A percentile compares a stretch with the other conserved stretches of the same genome.
Evolutionary conservation across 371 early-diverging fungal genomes (phyloP).

Genomic region (Smittium mucronatum): DNA sequence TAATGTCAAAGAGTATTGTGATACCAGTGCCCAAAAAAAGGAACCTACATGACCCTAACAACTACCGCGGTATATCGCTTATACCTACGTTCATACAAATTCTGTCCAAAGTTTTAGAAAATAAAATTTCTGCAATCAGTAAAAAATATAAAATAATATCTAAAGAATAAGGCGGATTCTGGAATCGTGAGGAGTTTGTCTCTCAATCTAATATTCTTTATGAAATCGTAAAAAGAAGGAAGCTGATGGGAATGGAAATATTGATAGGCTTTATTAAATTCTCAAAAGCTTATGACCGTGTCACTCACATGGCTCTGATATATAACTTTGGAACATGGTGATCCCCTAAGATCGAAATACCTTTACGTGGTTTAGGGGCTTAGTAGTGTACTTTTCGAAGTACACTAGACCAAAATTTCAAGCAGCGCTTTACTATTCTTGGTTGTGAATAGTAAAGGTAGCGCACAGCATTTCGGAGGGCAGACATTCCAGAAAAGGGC

Average conservation of each 20-base stretch:
- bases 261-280: constrained; percentile 6
- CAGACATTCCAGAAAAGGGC: too few species aligned
- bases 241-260: neutral
- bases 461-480: too few species aligned
- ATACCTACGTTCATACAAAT: neutral
- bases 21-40: constrained; percentile 6
- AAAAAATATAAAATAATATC: neutral
- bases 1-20: neutral
- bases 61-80: neutral
- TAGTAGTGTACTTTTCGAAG: too few species aligned
- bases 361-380: too few species aligned
- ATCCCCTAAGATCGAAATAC: too few species aligned
- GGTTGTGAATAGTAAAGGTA: too few species aligned
- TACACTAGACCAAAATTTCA: too few species aligned
- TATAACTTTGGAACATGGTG: too few species aligned
- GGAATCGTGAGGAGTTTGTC: neutral
- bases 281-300: constrained; percentile 6
- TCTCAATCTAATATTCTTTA: neutral
- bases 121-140: neutral
- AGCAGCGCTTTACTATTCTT: too few species aligned
- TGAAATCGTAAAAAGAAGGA: constrained; percentile 5
- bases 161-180: too few species aligned
- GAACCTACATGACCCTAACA: constrained; percentile 7
- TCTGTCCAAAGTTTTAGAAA: neutral
- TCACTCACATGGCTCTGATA: too few species aligned